These are phyloP conservation scores for Inga oerstediana DNA, from an alignment of 306 rosid genomes.

Conservation along the genomic window DNA sequence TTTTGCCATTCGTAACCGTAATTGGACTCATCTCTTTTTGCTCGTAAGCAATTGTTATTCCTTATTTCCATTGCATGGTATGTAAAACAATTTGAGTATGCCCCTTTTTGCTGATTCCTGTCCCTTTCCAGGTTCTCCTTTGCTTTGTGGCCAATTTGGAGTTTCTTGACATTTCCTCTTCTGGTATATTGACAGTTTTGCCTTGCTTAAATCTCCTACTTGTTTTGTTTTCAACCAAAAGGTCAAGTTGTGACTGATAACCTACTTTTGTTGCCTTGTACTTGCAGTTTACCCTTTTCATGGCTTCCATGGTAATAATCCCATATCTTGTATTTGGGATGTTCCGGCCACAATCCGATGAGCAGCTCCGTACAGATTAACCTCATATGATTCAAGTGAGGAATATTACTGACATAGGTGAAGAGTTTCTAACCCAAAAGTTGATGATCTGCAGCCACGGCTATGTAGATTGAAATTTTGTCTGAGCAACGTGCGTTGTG, in stretches of 20 bases:
- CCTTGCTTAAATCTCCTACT: constrained; percentile 6
- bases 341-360: constrained; percentile 66
- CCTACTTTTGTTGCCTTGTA: constrained; percentile 31
- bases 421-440: constrained; percentile 56
- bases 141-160: constrained; percentile 98
- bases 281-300: constrained; percentile 94
- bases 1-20: constrained; percentile 76
- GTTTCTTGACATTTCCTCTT: constrained; percentile 92
- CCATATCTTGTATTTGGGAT: constrained; percentile 77
- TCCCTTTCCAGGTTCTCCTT: constrained; percentile 63
- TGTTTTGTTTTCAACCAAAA: constrained; percentile 20
- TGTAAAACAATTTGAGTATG: neutral
- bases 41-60: constrained; percentile 61
- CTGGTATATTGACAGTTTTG: constrained; percentile 59
- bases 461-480: constrained; percentile 50
- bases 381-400: constrained; percentile 45
- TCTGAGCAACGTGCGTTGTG: constrained; percentile 40
- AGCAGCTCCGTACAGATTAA: constrained; percentile 81
- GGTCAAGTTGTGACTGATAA: constrained; percentile 32
- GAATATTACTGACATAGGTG: constrained; percentile 58
- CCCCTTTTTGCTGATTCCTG: constrained; percentile 39
- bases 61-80: constrained; percentile 16
- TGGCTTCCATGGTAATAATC: constrained; percentile 91
- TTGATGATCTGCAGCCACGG: constrained; percentile 40
- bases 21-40: constrained; percentile 84